A percentile compares a stretch with the other conserved stretches of the same genome.
Conservation (phyloP, 495 filamentous ascomycete species). For the Trichoderma asperelloides region DNA sequence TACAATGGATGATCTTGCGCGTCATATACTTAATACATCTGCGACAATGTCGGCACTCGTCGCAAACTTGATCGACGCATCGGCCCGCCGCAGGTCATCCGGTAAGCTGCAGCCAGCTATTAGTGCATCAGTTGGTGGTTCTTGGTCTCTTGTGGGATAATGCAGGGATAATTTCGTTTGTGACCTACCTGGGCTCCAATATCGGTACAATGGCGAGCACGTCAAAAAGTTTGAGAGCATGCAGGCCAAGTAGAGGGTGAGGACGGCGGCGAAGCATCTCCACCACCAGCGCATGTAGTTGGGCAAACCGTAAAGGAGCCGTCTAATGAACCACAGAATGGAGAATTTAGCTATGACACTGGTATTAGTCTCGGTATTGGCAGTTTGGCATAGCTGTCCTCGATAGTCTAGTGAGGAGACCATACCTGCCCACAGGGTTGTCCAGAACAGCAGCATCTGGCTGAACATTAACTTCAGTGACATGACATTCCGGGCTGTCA, state of each 20-base stretch:
- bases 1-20: background rate
- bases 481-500: constrained; percentile 5
- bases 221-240: constrained; percentile 16
- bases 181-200: constrained; percentile 15
- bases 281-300: constrained; percentile 17
- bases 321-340: constrained; percentile 15
- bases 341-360: constrained; percentile 14
- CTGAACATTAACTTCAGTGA: constrained; percentile 20
- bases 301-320: constrained; percentile 13
- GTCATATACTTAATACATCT: constrained; percentile 23
- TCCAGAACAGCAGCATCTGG: constrained; percentile 18
- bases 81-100: constrained; percentile 12
- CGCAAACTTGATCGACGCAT: constrained; percentile 14
- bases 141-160: background rate
- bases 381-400: background rate
- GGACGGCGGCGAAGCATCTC: constrained; percentile 12
- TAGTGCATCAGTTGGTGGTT: background rate
- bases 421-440: constrained; percentile 15
- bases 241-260: constrained; percentile 14
- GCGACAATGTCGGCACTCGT: constrained; percentile 11
- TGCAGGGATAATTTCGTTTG: too few relatives aligned
- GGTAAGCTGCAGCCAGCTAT: constrained; percentile 14
- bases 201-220: constrained; percentile 12
- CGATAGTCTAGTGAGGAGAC: background rate
- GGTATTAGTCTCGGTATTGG: too few relatives aligned